Evolutionary conservation across 345 rosid species (phyloP), one percentile per base, ranked within the genome.

Genomic region (Erucastrum elatum): DNA sequence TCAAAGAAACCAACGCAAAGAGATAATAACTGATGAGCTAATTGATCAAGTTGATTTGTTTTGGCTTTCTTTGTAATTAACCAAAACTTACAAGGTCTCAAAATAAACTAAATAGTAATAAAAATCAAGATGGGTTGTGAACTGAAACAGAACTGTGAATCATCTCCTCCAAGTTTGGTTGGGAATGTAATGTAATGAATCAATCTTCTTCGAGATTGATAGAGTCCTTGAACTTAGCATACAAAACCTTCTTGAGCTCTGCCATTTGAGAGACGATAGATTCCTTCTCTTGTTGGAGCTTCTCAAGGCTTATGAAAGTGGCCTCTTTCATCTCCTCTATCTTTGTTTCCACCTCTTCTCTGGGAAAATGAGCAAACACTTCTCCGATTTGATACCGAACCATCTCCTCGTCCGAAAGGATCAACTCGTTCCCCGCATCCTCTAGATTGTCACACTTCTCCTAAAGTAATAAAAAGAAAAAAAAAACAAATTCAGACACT

Each of bases 151-250:
- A 77, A 70, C 75, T 70, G 65, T 64, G 59, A 55, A 64, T 13
- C 33, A n/a, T 51, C 59, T 21, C 4, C 59, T 16, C 26, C 26
- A 59, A 31, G 8, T 53, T 2, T 41, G 68, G 5, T 37, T 44
- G 10, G 53, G 53, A 46, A 17, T 41, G 4, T 17, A 15, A 8
- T 11, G 0, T 21, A 21, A 21, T 21, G 0, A 53, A 46, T 73
- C 30, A 94, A 66, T 92, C 97, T 83, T 95, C 99, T 87, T 93
- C 99, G 8, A 94, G 87, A 83, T 94, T 94, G 84, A 90, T 94
- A 70, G 98, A 91, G 65, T 91, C 93, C 71, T 88, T 85, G 79
- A 94, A 92, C 86, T 94, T 94, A 4, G 87, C 96, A 25, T 94
- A 94, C 84, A 94, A 76, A 5, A 90, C 76, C 71, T 90, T 93